phyloP scores from a whole-genome alignment of 2,329 filamentous ascomycete species.

The Ceratocystis cacaofunesta region DNA sequence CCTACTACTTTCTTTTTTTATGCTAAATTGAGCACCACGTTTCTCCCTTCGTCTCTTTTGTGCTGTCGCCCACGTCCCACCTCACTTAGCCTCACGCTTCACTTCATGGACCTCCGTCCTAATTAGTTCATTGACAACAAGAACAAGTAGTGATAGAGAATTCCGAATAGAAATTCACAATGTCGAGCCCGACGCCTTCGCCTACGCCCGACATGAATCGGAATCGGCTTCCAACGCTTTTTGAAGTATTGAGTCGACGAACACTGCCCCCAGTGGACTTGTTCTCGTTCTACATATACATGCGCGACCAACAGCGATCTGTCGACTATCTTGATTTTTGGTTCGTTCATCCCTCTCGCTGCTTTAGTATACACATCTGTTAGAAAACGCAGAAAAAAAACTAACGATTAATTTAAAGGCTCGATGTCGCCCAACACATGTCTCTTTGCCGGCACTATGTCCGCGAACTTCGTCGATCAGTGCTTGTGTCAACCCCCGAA shows the following conservation, averaged over 20 bases:
- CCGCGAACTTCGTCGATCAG: constrained; percentile 80
- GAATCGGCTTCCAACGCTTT: constrained; percentile 82
- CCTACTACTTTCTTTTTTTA: not conserved
- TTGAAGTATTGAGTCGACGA: constrained; percentile 84
- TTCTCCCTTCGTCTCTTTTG: not conserved
- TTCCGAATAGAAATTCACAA: not conserved
- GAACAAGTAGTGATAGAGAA: not conserved
- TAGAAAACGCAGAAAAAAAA: not conserved
- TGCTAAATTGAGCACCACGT: not conserved
- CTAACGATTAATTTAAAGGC: constrained; percentile 40
- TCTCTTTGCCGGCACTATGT: constrained; percentile 95
- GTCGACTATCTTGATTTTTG: constrained; percentile 98
- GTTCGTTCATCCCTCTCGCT: constrained; percentile 35
- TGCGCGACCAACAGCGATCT: constrained; percentile 94
- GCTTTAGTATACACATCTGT: not conserved
- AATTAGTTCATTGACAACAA: not conserved
- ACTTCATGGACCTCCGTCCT: not conserved
- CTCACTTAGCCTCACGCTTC: not conserved
- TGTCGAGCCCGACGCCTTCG: constrained; percentile 30
- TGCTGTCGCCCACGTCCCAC: not conserved
- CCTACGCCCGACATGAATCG: constrained; percentile 47
- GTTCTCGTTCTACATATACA: constrained; percentile 99
- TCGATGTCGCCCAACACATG: constrained; percentile 98
- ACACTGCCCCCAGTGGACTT: constrained; percentile 93
- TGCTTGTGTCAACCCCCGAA: constrained; percentile 85